Evolutionary conservation across 1,284 basidiomycete species (phyloP), one percentile per base, ranked within the genome.

Genomic region (Trametes sp.): DNA sequence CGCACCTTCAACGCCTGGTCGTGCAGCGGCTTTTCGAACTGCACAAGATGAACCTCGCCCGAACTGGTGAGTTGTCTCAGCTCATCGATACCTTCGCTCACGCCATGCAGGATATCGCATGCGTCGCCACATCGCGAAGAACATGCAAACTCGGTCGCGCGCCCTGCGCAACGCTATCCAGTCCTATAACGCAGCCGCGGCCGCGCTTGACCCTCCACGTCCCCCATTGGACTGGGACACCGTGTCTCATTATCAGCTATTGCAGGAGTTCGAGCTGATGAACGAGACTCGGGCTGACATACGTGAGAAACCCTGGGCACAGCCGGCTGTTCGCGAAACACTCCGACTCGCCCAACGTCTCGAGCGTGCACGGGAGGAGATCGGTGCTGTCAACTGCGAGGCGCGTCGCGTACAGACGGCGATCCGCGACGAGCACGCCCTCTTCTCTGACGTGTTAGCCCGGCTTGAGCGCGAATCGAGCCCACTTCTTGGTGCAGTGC

Each of bases 191-290:
- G 38, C 42, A 3, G 64, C 68, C 19, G 73, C 74, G 2, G 31
- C 29, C 8, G 48, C 48, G 8, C 29, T 50, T 13, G 29, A 50
- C 31, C 48, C 48, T 1, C 48, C 48, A 4, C 48, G 48, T 1
- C 70, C 48, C 8, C 33, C 33, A 14, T 65, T 79, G 26, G 65
- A 73, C 4, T 74, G 71, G 66, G 36, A 63, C 1, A 51, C 72
- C n/a, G 71, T 78, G 4, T 62, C 71, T 0, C 61, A 75, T 2
- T 76, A 75, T 62, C 57, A 65, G 0, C 76, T 77, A 41, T 57
- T 78, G 1, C 72, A 69, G 0, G 74, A 79, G 42, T 77, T 80
- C 59, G 64, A 72, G 38, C 69, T 80, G 0, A 69, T 80, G 1
- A 65, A 68, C 10, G 69, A 74, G 19, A 69, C 70, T 0, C 63